Evolutionary conservation across 129 eudicot species (phyloP), one percentile per base, ranked within the genome.

Genomic region (Dittrichia graveolens): DNA sequence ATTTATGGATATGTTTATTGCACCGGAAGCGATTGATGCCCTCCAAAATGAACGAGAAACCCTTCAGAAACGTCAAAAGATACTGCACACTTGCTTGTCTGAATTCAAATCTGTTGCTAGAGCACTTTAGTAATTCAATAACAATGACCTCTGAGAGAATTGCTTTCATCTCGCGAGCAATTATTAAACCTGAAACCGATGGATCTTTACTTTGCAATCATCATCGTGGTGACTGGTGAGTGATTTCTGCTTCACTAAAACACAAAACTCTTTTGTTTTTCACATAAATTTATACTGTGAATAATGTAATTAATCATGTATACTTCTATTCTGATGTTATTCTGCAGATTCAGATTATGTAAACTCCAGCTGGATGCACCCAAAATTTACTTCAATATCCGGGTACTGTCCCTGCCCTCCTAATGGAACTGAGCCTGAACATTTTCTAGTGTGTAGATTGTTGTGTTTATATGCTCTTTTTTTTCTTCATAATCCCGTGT

Each of bases 1-100:
- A 39, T 87, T 87, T 61, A 89, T 92, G 95, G 96, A 92, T 78
- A 87, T 93, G 96, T 93, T 89, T 78, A 95, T 87, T 44, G 90
- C 92, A 16, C 92, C 98, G 11, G 98, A 87, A 34, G 89, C 95
- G 8, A 85, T 93, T 12, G 95, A 93, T 62, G 50, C 59, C 19
- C 89, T 89, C 40, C 79, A 84, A 38, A 78, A 81, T 19, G 96
- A 93, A 79, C 69, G 80, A 15, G 85, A 85, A 37, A 80, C 92
- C 34, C 96, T 92, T 14, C 82, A 85, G 62, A 92, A 92, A 79
- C 92, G 92, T 54, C 96, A 85, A 75, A 89, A 93, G 80, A 78
- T 83, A 38, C 78, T 93, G 65, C 92, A 87, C 67, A 83, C 89
- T 41, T 93, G 98, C 76, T 82, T 93, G 85, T 83, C 84, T 47